phyloP scores from a whole-genome alignment of 331 rosid genomes.

The Phaseolus coccineus region DNA sequence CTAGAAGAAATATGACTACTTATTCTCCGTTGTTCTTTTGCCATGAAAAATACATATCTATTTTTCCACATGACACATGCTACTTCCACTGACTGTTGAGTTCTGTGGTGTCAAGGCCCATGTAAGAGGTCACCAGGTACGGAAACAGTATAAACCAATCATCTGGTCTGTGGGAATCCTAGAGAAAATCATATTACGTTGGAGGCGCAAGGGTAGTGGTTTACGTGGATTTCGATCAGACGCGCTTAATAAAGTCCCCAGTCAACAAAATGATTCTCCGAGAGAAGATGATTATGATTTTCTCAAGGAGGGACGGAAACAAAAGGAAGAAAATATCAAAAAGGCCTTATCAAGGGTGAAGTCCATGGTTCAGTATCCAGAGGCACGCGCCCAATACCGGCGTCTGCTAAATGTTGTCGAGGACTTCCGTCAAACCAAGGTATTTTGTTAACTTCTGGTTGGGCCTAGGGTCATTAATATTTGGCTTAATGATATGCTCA shows the following conservation, averaged over 20 bases:
- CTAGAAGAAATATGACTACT: neutral
- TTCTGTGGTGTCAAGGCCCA: slow-evolving; percentile 72
- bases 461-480: slow-evolving; percentile 3
- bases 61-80: slow-evolving; percentile 6
- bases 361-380: slow-evolving; percentile 96
- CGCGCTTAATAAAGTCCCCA: slow-evolving; percentile 55
- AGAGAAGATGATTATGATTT: slow-evolving; percentile 80
- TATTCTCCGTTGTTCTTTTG: neutral
- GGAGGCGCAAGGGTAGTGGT: slow-evolving; percentile 96
- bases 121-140: slow-evolving; percentile 94
- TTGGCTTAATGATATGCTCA: slow-evolving; percentile 37
- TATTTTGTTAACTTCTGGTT: slow-evolving; percentile 36
- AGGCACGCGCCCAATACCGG: slow-evolving; percentile 93
- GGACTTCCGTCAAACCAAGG: slow-evolving; percentile 81
- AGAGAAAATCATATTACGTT: slow-evolving; percentile 85
- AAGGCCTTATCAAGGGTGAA: slow-evolving; percentile 93
- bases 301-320: slow-evolving; percentile 86
- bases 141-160: slow-evolving; percentile 73
- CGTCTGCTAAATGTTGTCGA: slow-evolving; percentile 85
- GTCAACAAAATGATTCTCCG: slow-evolving; percentile 42
- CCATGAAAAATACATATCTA: too few species aligned
- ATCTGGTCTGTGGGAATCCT: slow-evolving; percentile 90
- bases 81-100: slow-evolving; percentile 48
- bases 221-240: slow-evolving; percentile 80
- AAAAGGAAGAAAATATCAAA: slow-evolving; percentile 82